Evolutionary conservation across 352 stramenopile species (phyloP).

Genomic region (Pythium vanterpoolii): DNA sequence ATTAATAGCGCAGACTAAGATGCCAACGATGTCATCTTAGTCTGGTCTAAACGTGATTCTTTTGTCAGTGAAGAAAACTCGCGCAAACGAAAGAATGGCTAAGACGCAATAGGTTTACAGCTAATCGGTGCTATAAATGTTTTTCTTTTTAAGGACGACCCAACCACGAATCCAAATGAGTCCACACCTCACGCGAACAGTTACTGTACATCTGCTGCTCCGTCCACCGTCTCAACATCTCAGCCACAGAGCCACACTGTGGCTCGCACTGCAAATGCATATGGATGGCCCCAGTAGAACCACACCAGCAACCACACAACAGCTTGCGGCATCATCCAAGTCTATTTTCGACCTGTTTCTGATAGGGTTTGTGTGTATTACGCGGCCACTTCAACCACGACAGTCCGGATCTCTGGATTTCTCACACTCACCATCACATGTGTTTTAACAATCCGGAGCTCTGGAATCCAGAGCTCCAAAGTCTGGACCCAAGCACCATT

Average conservation of each 20-base stretch:
- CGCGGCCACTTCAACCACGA: too few relatives aligned
- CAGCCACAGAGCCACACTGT: neutral
- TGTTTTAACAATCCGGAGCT: too few relatives aligned
- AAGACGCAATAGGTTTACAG: too few relatives aligned
- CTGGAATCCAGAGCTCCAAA: slow-evolving; percentile 3
- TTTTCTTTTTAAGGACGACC: too few relatives aligned
- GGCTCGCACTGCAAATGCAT: too few relatives aligned
- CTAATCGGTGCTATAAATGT: neutral
- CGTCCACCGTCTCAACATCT: neutral
- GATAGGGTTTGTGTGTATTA: too few relatives aligned
- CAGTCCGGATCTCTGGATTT: slow-evolving; percentile 2
- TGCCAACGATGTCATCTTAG: neutral
- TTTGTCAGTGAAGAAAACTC: neutral
- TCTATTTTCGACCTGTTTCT: neutral
- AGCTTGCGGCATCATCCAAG: neutral
- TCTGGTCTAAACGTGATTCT: neutral
- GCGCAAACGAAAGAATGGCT: too few relatives aligned
- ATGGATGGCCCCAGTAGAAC: too few relatives aligned
- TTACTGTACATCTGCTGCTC: too few relatives aligned
- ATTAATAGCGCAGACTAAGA: too few relatives aligned
- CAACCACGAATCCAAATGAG: too few relatives aligned
- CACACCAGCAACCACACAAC: neutral
- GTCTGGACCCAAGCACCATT: neutral
- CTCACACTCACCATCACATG: neutral
- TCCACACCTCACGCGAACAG: too few relatives aligned